phyloP scores from a whole-genome alignment of 306 rosid genomes.

The Vigna unguiculata region DNA sequence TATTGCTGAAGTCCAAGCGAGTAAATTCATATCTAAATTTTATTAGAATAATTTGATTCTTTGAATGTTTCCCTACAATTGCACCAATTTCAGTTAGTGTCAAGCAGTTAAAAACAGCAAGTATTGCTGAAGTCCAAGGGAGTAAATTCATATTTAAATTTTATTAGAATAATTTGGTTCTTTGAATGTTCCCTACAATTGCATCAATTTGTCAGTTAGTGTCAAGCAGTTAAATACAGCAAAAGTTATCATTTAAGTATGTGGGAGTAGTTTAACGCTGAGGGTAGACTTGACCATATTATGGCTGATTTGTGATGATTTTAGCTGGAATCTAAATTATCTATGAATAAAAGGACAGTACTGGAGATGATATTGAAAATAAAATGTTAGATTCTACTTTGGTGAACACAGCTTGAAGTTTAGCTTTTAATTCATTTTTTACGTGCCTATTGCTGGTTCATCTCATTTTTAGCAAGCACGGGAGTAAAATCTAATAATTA shows the following conservation, averaged over 20 bases:
- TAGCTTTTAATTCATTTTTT: conserved; percentile 13
- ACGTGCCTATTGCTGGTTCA: conserved; percentile 10
- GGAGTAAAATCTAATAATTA: conserved; percentile 17
- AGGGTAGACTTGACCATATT: conserved; percentile 4
- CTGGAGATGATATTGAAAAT: conserved; percentile 5
- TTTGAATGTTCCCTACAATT: conserved; percentile 3
- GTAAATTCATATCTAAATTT: background rate
- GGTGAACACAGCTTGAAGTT: background rate
- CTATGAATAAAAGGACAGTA: background rate
- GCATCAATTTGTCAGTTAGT: too few relatives aligned
- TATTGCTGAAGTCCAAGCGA: conserved; percentile 5
- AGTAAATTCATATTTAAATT: background rate
- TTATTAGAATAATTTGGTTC: background rate
- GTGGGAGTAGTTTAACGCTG: conserved; percentile 21
- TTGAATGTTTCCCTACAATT: background rate
- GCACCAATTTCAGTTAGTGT: background rate
- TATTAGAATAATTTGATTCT: background rate
- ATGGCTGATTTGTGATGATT: conserved; percentile 25
- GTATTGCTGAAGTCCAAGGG: conserved; percentile 9
- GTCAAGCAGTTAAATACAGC: background rate
- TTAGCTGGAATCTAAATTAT: conserved; percentile 29
- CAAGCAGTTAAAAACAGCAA: background rate
- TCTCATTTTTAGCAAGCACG: background rate
- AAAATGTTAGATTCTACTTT: conserved; percentile 14
- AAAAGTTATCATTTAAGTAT: background rate